These are phyloP conservation scores for Amanita jacksonii DNA, from an alignment of 768 basidiomycete genomes.

Conservation along the genomic window DNA sequence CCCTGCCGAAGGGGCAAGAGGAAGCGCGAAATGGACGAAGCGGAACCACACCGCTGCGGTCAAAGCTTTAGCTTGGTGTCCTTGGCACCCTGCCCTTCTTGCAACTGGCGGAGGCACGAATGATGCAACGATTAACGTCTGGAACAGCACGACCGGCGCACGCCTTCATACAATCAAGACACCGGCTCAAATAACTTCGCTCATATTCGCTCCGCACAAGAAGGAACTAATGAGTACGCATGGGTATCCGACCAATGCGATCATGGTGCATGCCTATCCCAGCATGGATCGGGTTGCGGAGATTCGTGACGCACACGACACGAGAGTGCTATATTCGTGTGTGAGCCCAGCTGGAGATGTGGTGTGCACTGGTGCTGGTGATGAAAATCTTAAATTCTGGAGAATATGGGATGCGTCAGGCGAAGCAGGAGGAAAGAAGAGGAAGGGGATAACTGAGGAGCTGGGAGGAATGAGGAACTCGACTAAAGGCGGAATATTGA, in stretches of 20 bases:
- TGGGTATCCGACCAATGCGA: constrained; percentile 82
- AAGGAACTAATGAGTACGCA: constrained; percentile 92
- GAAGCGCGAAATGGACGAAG: constrained; percentile 82
- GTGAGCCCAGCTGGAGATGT: constrained; percentile 86
- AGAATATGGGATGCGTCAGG: constrained; percentile 63
- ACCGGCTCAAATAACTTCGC: constrained; percentile 84
- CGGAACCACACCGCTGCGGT: constrained; percentile 86
- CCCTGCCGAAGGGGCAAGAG: constrained; percentile 34
- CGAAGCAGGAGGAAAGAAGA: constrained; percentile 39
- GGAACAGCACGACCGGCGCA: constrained; percentile 90
- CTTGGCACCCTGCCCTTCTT: constrained; percentile 88
- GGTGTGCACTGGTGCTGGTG: constrained; percentile 85
- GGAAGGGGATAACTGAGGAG: constrained; percentile 28
- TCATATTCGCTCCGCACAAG: constrained; percentile 78
- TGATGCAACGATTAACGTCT: constrained; percentile 84
- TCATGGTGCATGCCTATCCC: constrained; percentile 83
- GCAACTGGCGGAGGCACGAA: constrained; percentile 93
- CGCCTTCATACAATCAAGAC: constrained; percentile 82
- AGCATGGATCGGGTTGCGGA: constrained; percentile 70
- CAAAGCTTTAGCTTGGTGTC: constrained; percentile 93
- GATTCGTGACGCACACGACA: constrained; percentile 90
- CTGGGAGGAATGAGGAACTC: constrained; percentile 33
- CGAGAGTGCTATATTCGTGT: constrained; percentile 78
- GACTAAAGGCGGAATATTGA: constrained; percentile 40
- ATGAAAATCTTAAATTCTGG: constrained; percentile 98